Base-by-base conservation (phyloP, 352 stramenopile species). In the Pythium dissimile region DNA sequence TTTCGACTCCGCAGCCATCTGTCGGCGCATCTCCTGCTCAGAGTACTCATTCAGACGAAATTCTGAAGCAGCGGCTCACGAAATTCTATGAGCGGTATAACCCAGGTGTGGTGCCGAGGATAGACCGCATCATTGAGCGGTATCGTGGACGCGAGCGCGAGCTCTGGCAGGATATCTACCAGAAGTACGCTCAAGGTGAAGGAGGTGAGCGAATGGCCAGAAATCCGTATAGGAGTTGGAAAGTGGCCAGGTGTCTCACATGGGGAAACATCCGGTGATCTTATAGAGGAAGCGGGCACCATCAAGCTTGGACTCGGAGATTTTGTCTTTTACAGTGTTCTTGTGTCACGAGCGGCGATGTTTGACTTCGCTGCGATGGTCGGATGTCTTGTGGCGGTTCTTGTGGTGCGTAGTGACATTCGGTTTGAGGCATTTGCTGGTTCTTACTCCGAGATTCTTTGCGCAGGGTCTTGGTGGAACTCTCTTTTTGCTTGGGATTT, bases 271-370 rank as follows among this genome's bases (percentile, higher is more conserved):
- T 21, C 24, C 5, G 7, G 23, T 3, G 26, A 45, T 11, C 16
- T 66, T 53, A 66, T 41, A 88, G 77, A 91, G 20, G 73, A 74
- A 24, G 71, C 85, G 27, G 92, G 90, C 48, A 96, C 86, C 24
- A 98, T 98, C 54, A 93, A 97, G 60, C 80, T 98, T 13, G 94
- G 94, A 10, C 75, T 98, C n/a, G 97, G 97, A 9, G 97, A 99
- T 71, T 99, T 99, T 67, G 96, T 99, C 24, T 99, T 99, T 66
- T 99, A 99, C 73, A 98, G 87, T 43, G 89, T 99, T 3, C 75
- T 99, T 27, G 95, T 99, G 24, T 97, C 94, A 31, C 95, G 97
- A 32, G 97, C 97, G 21, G 95, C 95, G 18, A 89, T 97, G 57
- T 97, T 95, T 58, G 96, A 97, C 46, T 98, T 99, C 62, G 91